Base-by-base conservation (phyloP, 2,329 filamentous ascomycete species). In the Aspergillus sp. region DNA sequence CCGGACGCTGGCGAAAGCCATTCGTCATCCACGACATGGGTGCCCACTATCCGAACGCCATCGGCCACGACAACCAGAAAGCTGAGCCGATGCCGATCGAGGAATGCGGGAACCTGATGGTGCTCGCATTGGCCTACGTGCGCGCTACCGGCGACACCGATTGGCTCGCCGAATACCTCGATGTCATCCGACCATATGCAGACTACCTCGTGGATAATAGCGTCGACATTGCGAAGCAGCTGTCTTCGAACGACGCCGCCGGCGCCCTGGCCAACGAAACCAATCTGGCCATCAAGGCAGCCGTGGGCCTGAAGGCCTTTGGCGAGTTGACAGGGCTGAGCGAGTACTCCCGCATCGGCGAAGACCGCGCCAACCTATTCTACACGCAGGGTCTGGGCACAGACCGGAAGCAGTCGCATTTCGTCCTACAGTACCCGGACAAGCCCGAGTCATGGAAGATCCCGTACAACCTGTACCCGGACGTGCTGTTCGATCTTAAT, bases 221-320 rank as follows among this genome's bases (percentile, higher is more conserved):
- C 16, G 59, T 76, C 20, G 59, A 76, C 53, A 72, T 73, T 5
- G 61, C 63, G 5, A 60, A 67, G 31, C 75, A 78, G 52, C 62
- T 76, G 29, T 73, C 70, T 3, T 75, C 74, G 5, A 75, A 76
- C 52, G 76, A 78, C 54, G 71, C 70, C 17, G 68, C 71, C 3
- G 73, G 73, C 1, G 61, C 65, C 7, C 62, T 72, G 4, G 63
- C 71, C 9, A 78, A 78, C 46, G 71, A 78, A 56, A 79, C 77
- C 5, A 74, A 74, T 49, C 68, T 79, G 3, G 76, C 75, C 4
- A 72, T 78, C 57, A 78, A 78, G 58, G 70, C 75, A 3, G 74
- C 75, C 5, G 70, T 80, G 6, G 76, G 71, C 0, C 66, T 80
- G n/a, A 72, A 71, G 31, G 76, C 77, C 14, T 78, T 73, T 51